Base-by-base conservation (phyloP, 1,284 basidiomycete genomes). In the Earliella scabrosa region DNA sequence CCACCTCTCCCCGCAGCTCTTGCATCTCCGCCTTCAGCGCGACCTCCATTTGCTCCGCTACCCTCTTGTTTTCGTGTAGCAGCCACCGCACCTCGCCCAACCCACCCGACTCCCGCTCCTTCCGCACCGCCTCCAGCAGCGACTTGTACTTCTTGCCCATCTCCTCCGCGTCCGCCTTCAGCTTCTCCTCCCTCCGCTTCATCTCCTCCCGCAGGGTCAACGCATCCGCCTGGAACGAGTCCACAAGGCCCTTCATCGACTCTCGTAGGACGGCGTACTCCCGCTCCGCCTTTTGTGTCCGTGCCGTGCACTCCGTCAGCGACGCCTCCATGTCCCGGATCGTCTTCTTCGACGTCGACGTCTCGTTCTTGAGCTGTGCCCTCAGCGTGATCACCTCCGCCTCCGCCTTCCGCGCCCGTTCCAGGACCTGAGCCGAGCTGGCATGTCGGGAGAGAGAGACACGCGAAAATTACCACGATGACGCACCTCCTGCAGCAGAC, bases 361-460 rank as follows among this genome's bases (percentile, higher is more conserved):
- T 85, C 68, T 92, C 90, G 23, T 77, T 73, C 72, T 93, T 93
- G 59, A 92, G 79, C 63, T 88, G 86, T 2, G 79, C 62, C 70
- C 88, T 90, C 10, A 92, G 75, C 20, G 79, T 64, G 10, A 82
- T 71, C 2, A 86, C 84, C 68, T 93, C 90, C 2, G 86, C 79
- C 68, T 93, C 90, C 6, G 90, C 90, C 68, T 91, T 93, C 48
- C 91, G 82, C 29, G 90, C 90, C 16, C 90, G 83, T 61, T 92
- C 91, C 21, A 92, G 77, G 14, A 91, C 86, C 88, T 91, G 52
- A 8, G 8, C n/a, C 38, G 31, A 46, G 9, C 8, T 9, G 32
- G 27, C 4, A 27, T n/a, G 2, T 16, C 38, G 38, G 11, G 23
- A 20, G 16, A 31, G 7, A 23, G 16, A n/a, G 10, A 14, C 6